Base-by-base conservation (phyloP, 2,329 filamentous ascomycete genomes). In the Colletotrichum liriopes region DNA sequence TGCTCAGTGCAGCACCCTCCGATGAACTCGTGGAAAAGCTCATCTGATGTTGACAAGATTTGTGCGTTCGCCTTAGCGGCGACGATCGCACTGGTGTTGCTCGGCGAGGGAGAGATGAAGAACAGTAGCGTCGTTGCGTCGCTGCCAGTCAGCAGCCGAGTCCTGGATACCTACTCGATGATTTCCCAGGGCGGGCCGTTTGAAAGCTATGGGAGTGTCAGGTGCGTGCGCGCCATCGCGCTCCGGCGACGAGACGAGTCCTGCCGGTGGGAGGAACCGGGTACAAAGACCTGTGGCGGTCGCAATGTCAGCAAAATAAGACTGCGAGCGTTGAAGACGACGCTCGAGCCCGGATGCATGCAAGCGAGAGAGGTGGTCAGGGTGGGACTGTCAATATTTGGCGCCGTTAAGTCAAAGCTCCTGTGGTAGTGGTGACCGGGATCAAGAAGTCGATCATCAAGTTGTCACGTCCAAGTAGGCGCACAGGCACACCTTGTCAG, bases 341-440 rank as follows among this genome's bases (percentile, higher is more conserved):
- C 69, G 65, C 69, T 72, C 69, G 65, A 72, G 65, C 69, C 52
- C 35, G 52, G 43, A 59, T 64, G 65, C 59, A 72, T 47, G 59
- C 52, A 72, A 72, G 69, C 69, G 69, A 72, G 65, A 69, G 45
- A 43, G 26, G 59, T 45, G 54, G 54, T 18, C 26, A 59, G 69
- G 59, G 65, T 52, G 68, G 55, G 61, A 63, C 56, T 71, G 64
- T 71, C 64, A 71, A 67, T 62, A 71, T 41, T 26, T 35, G 29
- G 56, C n/a, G 64, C n/a, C 68, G 68, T 71, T 71, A 64, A 61
- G 65, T 72, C 69, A 58, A 72, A 72, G 69, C 69, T 69, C 58
- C 54, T 11, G 52, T 20, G 43, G 29, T 39, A 47, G 41, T 41
- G 64, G 29, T 56, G 32, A 43, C 68, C 49, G 12, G 68, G 67